These are phyloP conservation scores for Rhynchosporium agropyri DNA, from an alignment of 2,329 filamentous ascomycete species.

Conservation along the genomic window DNA sequence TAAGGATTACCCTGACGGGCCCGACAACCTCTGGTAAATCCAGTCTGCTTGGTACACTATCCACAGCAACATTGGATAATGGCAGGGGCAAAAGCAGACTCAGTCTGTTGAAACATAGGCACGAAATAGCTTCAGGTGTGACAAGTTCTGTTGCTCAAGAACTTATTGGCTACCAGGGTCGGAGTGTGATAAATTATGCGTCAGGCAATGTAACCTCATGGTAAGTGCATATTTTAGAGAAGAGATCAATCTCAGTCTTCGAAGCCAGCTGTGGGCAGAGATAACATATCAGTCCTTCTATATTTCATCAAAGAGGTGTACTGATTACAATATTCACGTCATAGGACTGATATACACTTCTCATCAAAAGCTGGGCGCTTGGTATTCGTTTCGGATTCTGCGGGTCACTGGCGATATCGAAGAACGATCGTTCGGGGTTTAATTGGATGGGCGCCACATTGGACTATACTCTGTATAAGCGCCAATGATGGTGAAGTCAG, in stretches of 20 bases:
- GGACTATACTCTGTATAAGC: conserved; percentile 85
- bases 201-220: conserved; percentile 87
- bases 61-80: conserved; percentile 87
- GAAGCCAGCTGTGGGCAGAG: neutral
- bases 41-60: conserved; percentile 83
- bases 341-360: conserved; percentile 81
- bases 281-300: neutral
- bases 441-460: conserved; percentile 95
- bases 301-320: neutral
- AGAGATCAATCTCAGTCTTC: neutral
- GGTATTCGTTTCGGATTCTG: conserved; percentile 89
- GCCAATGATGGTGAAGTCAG: conserved; percentile 67
- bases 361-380: conserved; percentile 72
- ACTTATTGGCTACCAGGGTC: conserved; percentile 76
- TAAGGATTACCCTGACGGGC: conserved; percentile 85
- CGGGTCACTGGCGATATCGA: conserved; percentile 85
- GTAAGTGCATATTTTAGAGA: neutral
- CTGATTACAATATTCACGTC: neutral
- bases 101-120: conserved; percentile 86
- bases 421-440: conserved; percentile 86
- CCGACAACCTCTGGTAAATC: conserved; percentile 93
- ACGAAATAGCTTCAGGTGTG: conserved; percentile 88
- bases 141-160: conserved; percentile 96
- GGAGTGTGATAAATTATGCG: conserved; percentile 76
- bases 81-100: conserved; percentile 87